phyloP scores from a whole-genome alignment of 306 rosid species.

The Castanea sativa region DNA sequence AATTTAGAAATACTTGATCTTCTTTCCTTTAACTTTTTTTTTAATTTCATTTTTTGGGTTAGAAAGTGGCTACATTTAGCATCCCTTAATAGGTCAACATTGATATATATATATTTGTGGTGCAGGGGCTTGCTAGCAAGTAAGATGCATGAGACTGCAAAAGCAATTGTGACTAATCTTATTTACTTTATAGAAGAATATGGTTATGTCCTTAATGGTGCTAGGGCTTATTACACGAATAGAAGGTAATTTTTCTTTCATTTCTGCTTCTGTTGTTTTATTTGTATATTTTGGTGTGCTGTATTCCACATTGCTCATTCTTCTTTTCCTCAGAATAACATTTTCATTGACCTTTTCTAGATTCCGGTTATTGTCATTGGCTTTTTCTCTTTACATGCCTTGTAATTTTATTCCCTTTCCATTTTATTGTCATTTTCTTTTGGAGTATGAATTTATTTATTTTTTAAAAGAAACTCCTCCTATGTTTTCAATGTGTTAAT shows the following conservation, averaged over 20 bases:
- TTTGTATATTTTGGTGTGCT: background rate
- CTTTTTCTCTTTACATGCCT: background rate
- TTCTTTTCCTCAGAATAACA: background rate
- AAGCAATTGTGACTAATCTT: slow-evolving; percentile 61
- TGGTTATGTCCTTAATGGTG: slow-evolving; percentile 85
- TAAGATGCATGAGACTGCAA: slow-evolving; percentile 82
- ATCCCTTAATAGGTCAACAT: background rate
- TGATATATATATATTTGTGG: background rate
- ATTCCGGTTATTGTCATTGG: background rate
- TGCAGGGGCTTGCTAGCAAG: slow-evolving; percentile 80
- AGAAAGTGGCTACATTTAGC: background rate
- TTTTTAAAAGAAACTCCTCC: background rate
- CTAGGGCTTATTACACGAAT: slow-evolving; percentile 82
- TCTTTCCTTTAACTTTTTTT: background rate
- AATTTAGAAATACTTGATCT: background rate
- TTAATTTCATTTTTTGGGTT: background rate
- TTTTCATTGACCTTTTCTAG: background rate
- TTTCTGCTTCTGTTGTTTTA: background rate
- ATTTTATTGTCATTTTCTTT: background rate
- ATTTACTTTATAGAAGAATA: slow-evolving; percentile 61
- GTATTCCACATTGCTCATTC: background rate
- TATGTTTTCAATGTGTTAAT: background rate
- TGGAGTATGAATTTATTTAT: background rate
- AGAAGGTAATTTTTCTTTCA: slow-evolving; percentile 53
- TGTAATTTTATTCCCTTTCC: background rate